Evolutionary conservation across 1,284 basidiomycete genomes (phyloP).

Genomic region (Mycena sp.): DNA sequence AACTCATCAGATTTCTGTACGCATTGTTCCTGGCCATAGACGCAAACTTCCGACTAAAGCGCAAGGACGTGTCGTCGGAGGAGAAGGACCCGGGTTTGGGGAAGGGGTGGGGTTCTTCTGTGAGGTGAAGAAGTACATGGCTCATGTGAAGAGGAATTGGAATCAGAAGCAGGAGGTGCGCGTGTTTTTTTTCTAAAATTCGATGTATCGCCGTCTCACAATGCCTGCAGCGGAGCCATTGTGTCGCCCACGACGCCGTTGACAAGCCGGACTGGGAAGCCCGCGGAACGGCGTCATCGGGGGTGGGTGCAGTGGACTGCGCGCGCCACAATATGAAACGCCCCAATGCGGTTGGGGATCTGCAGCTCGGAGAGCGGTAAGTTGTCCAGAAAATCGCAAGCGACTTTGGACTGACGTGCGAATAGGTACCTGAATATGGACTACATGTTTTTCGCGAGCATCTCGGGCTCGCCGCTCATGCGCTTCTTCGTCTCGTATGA

Average conservation of each 20-base stretch:
- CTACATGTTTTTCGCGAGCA: constrained; percentile 40
- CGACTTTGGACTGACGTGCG: background rate
- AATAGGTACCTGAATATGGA: constrained; percentile 44
- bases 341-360: constrained; percentile 36
- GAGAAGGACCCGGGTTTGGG: constrained; percentile 34
- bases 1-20: constrained; percentile 35
- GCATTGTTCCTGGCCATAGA: constrained; percentile 39
- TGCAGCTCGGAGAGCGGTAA: constrained; percentile 38
- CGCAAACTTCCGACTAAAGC: constrained; percentile 41
- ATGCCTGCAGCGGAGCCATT: background rate
- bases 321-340: constrained; percentile 40
- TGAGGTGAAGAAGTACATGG: constrained; percentile 33
- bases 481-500: constrained; percentile 44
- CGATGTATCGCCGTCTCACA: background rate
- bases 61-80: constrained; percentile 35
- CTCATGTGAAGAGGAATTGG: constrained; percentile 29
- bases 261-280: constrained; percentile 27
- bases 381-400: background rate
- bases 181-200: background rate
- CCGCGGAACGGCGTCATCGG: constrained; percentile 34
- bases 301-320: constrained; percentile 38
- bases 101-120: constrained; percentile 38
- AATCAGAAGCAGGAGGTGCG: background rate
- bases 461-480: constrained; percentile 17
- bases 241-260: constrained; percentile 1